Base-by-base conservation (phyloP, 2,329 filamentous ascomycete species). In the Raffaelea ambrosiae region DNA sequence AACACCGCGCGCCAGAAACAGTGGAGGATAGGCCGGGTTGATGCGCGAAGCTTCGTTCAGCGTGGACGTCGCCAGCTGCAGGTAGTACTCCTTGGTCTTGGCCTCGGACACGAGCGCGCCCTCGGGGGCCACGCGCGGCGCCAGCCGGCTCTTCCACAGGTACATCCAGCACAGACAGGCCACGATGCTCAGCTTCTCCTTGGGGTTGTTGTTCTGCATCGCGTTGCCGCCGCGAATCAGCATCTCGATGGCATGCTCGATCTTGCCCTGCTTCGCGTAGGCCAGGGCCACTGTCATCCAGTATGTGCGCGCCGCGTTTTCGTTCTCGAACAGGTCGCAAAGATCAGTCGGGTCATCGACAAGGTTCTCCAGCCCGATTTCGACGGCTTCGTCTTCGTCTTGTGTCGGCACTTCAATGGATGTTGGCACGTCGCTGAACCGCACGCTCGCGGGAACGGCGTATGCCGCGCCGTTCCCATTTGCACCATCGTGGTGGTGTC, bases 201-300 rank as follows among this genome's bases (percentile, higher is more conserved):
- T 85, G 39, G 83, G 78, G 53, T 81, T 84, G 58, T 81, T 81
- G 48, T 74, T 76, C 58, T 88, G 81, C 57, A 81, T 75, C 53
- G 86, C 87, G 51, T 77, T 76, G 57, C 88, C 73, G 43, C 87
- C 88, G 59, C 87, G 85, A 44, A 83, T 80, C 56, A 84, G 70
- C 71, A 84, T 83, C 64, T 84, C 81, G 57, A 84, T 84, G 49
- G 81, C 80, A 68, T 93, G 86, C 61, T 96, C 90, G 53, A 93
- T 80, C 69, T 95, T 95, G 61, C 84, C 83, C 69, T 95, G 88
- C 70, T 97, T 98, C 38, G 93, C 91, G 62, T 98, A 98, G 43
- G 91, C 91, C 50, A 97, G 76, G 39, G 94, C 87, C 55, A 97
- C 93, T n/a, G 88, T 91, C 74, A 98, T 91, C 94, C 94, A 98